phyloP scores from a whole-genome alignment of 2,329 filamentous ascomycete species.

The Endothia cerciana region DNA sequence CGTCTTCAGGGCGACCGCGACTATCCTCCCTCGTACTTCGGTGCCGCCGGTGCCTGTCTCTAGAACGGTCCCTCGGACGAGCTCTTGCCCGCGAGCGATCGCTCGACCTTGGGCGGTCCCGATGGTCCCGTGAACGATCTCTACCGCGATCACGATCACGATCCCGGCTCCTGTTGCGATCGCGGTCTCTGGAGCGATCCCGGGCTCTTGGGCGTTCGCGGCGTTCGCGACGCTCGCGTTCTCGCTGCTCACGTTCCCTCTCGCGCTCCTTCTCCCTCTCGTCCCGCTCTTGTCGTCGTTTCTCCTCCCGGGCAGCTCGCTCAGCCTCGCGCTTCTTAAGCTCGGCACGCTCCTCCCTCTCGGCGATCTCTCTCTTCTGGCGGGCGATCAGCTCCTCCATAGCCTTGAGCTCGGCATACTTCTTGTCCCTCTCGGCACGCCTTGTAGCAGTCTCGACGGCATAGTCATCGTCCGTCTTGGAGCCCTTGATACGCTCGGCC shows the following conservation, averaged over 20 bases:
- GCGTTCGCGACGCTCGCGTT: conserved; percentile 55
- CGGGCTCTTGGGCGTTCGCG: conserved; percentile 42
- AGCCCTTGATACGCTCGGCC: conserved; percentile 66
- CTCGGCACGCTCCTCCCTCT: conserved; percentile 50
- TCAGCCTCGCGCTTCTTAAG: conserved; percentile 40
- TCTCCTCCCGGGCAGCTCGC: conserved; percentile 38
- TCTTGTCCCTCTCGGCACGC: conserved; percentile 62
- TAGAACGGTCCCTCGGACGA: conserved; percentile 35
- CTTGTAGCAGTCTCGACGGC: conserved; percentile 66
- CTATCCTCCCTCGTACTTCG: conserved; percentile 41
- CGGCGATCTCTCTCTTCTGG: conserved; percentile 60
- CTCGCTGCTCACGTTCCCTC: conserved; percentile 44
- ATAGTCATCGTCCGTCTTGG: conserved; percentile 76
- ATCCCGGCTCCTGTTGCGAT: conserved; percentile 41
- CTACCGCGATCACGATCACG: conserved; percentile 33
- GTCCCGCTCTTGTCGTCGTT: conserved; percentile 42
- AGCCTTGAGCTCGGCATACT: conserved; percentile 62
- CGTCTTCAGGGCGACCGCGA: conserved; percentile 46
- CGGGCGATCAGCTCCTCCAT: conserved; percentile 65
- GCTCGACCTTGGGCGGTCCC: conserved; percentile 37
- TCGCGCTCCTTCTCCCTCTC: conserved; percentile 45
- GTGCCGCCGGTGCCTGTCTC: conserved; percentile 40
- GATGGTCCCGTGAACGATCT: conserved; percentile 35
- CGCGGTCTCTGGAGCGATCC: conserved; percentile 42
- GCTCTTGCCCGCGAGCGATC: conserved; percentile 36